Evolutionary conservation across 805 yeast species (phyloP).

Genomic region (Myxozyma udenii): DNA sequence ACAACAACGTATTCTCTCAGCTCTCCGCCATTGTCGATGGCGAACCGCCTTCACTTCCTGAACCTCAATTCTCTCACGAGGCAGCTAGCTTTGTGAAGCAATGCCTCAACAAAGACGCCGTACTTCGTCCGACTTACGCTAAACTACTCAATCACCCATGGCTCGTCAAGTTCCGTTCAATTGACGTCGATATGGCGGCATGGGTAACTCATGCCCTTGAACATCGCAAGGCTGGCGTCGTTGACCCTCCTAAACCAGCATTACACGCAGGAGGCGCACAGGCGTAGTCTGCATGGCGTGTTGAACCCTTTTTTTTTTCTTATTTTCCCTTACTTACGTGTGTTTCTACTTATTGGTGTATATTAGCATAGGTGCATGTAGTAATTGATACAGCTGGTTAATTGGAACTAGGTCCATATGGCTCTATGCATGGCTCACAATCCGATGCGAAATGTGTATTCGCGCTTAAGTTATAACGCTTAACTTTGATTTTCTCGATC

Average conservation of each 20-base stretch:
- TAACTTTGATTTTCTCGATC: too few relatives aligned
- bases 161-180: constrained; percentile 55
- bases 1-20: constrained; percentile 84
- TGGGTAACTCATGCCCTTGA: constrained; percentile 36
- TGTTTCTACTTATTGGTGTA: too few relatives aligned
- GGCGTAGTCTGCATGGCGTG: too few relatives aligned
- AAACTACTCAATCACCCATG: constrained; percentile 79
- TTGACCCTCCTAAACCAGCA: constrained; percentile 12
- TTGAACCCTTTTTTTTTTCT: too few relatives aligned
- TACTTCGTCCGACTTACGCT: constrained; percentile 74
- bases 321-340: too few relatives aligned
- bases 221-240: background rate
- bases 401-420: too few relatives aligned
- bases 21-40: constrained; percentile 96
- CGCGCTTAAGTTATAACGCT: too few relatives aligned
- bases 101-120: constrained; percentile 72
- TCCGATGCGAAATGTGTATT: too few relatives aligned
- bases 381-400: too few relatives aligned
- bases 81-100: constrained; percentile 78
- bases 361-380: too few relatives aligned
- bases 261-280: constrained; percentile 26
- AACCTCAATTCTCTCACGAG: constrained; percentile 58
- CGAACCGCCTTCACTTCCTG: constrained; percentile 77
- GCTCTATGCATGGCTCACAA: too few relatives aligned
- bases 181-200: constrained; percentile 42